Evolutionary conservation across 2,329 filamentous ascomycete species (phyloP).

Genomic region (Penicillium sp.): DNA sequence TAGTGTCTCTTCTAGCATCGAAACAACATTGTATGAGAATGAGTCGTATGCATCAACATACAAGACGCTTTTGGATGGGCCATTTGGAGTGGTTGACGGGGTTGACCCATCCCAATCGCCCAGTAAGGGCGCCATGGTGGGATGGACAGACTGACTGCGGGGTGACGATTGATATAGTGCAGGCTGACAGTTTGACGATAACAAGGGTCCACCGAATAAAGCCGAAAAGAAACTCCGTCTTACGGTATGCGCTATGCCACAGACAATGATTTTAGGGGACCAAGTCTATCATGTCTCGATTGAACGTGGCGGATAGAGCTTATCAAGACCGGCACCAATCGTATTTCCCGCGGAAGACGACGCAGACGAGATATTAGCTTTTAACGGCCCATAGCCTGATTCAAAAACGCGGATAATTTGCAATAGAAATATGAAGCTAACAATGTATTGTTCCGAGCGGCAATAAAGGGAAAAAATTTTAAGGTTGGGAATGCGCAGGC

Average conservation of each 20-base stretch:
- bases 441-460: neutral
- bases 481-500: constrained; percentile 20
- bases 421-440: neutral
- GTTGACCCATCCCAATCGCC: constrained; percentile 22
- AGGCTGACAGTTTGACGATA: neutral
- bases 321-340: neutral
- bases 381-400: neutral
- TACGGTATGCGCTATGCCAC: neutral
- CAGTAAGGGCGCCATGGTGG: constrained; percentile 33
- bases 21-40: constrained; percentile 92
- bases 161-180: neutral
- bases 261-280: neutral
- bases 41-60: constrained; percentile 97
- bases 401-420: neutral
- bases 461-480: constrained; percentile 10
- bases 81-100: neutral
- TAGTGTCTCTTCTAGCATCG: constrained; percentile 71
- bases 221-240: neutral
- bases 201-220: neutral
- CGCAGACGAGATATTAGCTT: neutral
- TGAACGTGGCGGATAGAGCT: constrained; percentile 1
- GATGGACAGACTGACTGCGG: neutral
- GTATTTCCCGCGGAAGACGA: neutral
- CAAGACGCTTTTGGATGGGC: constrained; percentile 56
- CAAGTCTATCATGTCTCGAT: neutral